Conservation (phyloP, 2,329 filamentous ascomycete species). For the Beauveria australis region DNA sequence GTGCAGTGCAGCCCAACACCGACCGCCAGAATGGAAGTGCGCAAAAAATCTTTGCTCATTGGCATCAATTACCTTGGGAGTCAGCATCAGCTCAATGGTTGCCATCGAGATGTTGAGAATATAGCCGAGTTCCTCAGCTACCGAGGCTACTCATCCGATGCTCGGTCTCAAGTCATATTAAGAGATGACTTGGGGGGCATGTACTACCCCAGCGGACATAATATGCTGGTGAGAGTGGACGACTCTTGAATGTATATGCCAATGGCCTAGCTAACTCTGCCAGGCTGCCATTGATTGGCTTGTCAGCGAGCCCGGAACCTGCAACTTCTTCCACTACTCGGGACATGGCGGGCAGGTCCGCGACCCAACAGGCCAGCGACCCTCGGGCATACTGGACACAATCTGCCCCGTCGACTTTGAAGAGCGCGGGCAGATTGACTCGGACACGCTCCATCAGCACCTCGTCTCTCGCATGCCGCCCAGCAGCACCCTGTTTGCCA, state of each 20-base stretch:
- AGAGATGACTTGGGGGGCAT: conserved; percentile 32
- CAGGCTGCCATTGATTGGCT: conserved; percentile 49
- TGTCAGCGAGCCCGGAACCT: conserved; percentile 46
- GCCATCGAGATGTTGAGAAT: conserved; percentile 54
- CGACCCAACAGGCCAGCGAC: conserved; percentile 48
- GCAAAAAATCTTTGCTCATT: conserved; percentile 43
- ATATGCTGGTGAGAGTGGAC: conserved; percentile 50
- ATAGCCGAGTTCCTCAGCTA: conserved; percentile 44
- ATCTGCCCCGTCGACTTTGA: conserved; percentile 52
- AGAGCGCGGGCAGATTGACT: conserved; percentile 44
- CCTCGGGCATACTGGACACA: conserved; percentile 48
- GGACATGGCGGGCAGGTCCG: conserved; percentile 49
- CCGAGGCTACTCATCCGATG: conserved; percentile 7
- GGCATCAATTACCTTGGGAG: conserved; percentile 56
- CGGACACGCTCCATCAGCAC: conserved; percentile 53
- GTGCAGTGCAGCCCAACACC: not conserved
- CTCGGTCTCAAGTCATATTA: conserved; percentile 9
- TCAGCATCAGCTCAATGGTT: conserved; percentile 47
- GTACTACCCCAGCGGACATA: conserved; percentile 49
- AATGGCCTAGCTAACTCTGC: conserved; percentile 17
- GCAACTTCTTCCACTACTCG: conserved; percentile 54
- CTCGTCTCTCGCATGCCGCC: conserved; percentile 56
- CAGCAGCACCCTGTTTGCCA: conserved; percentile 53
- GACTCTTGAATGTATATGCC: conserved; percentile 27
- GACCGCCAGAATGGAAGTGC: conserved; percentile 3